Percentiles rank a stretch among this genome's conserved stretches.
These are phyloP conservation scores for Thraustochytrium striatum DNA, from an alignment of 352 stramenopile species.

Conservation along the genomic window DNA sequence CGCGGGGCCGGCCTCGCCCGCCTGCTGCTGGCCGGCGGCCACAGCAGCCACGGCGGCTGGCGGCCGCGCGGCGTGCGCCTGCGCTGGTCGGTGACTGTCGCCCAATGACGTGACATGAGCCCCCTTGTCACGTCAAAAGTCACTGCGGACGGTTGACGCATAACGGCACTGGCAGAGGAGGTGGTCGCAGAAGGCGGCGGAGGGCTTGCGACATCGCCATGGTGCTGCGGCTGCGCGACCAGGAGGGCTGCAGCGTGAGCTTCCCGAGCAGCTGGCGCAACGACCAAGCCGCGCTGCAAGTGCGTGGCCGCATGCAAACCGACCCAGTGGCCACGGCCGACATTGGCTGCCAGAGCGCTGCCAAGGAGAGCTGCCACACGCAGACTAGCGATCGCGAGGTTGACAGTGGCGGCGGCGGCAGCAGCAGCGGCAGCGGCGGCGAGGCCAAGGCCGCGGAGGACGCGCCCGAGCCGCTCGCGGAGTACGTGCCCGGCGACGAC, in stretches of 20 bases:
- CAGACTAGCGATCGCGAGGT: neutral
- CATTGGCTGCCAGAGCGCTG: neutral
- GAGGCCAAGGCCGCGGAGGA: slow-evolving; percentile 7
- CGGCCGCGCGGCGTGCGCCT: too few relatives aligned
- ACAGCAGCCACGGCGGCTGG: too few relatives aligned
- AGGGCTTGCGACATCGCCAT: too few relatives aligned
- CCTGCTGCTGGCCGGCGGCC: too few relatives aligned
- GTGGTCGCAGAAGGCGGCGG: too few relatives aligned
- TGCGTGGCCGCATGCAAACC: neutral
- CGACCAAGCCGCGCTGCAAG: neutral
- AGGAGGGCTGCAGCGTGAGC: neutral
- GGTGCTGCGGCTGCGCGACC: slow-evolving; percentile 14
- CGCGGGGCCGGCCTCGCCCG: too few relatives aligned
- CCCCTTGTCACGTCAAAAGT: too few relatives aligned
- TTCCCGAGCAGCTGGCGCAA: slow-evolving; percentile 4
- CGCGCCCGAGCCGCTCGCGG: neutral
- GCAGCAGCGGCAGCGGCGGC: neutral
- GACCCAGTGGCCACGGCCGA: neutral
- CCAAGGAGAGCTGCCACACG: neutral
- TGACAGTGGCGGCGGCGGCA: neutral
- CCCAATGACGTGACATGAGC: too few relatives aligned
- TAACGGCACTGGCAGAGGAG: too few relatives aligned
- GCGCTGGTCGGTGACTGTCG: too few relatives aligned
- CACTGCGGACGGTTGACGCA: too few relatives aligned
- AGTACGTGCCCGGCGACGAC: neutral